These are phyloP conservation scores for Tolypocladium album DNA, from an alignment of 2,329 filamentous ascomycete species.

Conservation along the genomic window DNA sequence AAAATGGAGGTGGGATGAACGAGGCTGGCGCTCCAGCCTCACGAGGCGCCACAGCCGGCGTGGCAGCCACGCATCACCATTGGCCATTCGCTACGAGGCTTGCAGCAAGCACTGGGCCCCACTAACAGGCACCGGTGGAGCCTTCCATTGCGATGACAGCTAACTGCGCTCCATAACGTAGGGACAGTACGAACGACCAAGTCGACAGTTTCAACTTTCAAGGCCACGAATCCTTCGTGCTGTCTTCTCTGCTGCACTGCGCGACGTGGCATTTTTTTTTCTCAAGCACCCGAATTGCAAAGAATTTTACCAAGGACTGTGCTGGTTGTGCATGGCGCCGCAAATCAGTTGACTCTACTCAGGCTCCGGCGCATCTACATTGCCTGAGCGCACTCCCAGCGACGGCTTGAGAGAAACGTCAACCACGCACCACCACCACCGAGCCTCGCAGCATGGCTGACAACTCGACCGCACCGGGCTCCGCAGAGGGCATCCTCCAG, in stretches of 20 bases:
- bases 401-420: background rate
- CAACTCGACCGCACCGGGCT: constrained; percentile 8
- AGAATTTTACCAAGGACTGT: too few species aligned
- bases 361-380: background rate
- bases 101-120: background rate
- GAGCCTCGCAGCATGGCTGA: constrained; percentile 4
- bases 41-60: background rate
- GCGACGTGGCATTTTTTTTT: background rate
- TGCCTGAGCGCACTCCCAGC: background rate
- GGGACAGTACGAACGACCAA: background rate
- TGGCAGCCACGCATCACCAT: background rate
- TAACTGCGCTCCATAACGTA: background rate
- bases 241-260: background rate
- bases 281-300: background rate
- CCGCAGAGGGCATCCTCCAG: constrained; percentile 13
- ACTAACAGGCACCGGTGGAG: background rate
- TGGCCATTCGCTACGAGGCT: background rate
- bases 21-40: constrained; percentile 3
- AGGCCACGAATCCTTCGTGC: background rate
- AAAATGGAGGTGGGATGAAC: background rate
- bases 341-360: background rate
- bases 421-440: background rate
- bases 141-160: background rate
- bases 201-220: background rate
- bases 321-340: background rate